Evolutionary conservation across 1,139 yeast species (phyloP), one percentile per base, ranked within the genome.

Genomic region (Kodamaea alishanica): DNA sequence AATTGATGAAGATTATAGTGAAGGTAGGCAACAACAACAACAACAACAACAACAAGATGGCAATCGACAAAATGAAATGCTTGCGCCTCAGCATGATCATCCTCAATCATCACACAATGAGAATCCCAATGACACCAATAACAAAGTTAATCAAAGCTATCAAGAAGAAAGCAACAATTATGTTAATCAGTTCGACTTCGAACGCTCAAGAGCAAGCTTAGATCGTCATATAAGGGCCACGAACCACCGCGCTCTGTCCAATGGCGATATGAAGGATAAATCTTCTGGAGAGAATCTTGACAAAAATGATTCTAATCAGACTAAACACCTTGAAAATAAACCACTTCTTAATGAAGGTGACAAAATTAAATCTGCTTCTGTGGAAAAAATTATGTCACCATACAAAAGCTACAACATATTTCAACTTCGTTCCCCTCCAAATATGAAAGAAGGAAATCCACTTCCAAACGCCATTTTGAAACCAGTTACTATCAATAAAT

Each of bases 401-500:
- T 32, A 34, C 27, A 38, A 38, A 27, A 34, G 24, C 28, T 38
- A 38, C 32, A 45, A 41, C 15, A 43, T 46, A 1, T 34, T 46
- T 10, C 45, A 42, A 11, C 48, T 45, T 1, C 39, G 41, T 10
- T 38, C 48, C 4, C 49, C 47, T 2, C 49, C 49, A 9, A 30
- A 32, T 15, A 27, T 20, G 6, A 38, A 37, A 8, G 23, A 32
- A 8, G 51, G 52, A 1, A 27, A 39, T 2, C 40, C 43, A 2
- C 42, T 49, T 10, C 40, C 36, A 6, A 51, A 54, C 33, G 58
- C 59, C 0, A 45, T 43, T 4, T 12, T 40, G 3, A 32, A 33
- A 15, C 41, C 42, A 2, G 36, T 38, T 2, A 37, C 32, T 0
- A 44, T 54, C 26, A 38, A 39, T 6, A 50, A 40, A 24, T 30